Base-by-base conservation (phyloP, 2,329 filamentous ascomycete species). In the Neonectria sp. region DNA sequence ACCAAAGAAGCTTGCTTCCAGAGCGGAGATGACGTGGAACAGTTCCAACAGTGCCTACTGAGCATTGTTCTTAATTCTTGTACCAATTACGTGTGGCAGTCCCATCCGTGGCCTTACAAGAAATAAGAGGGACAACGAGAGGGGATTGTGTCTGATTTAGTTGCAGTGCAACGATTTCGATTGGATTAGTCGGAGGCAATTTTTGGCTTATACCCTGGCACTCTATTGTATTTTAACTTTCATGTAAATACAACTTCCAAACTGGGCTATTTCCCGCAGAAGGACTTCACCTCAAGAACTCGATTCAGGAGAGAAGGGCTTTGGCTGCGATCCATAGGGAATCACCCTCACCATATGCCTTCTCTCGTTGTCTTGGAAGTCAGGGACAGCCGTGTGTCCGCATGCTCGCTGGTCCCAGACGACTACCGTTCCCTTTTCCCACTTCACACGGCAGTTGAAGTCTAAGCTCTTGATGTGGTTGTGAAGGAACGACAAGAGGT, bases 311-410 rank as follows among this genome's bases (percentile, higher is more conserved):
- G 59, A 68, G 15, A 71, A 65, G 7, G 66, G 56, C 17, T 73
- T n/a, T 1, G 77, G 76, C 35, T 68, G 65, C 0, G 73, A 72
- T 0, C 77, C 77, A 13, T 78, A 77, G 0, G 77, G 77, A 35
- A 79, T 74, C 6, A 79, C 69, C 9, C 77, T 70, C 6, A 79
- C 74, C 74, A 79, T 77, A 29, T 79, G 77, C 13, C 77, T 70
- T 40, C 77, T 72, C 65, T 79, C 77, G 1, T 67, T 70, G 21
- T 79, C 77, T 17, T 61, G 53, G 5, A 78, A 79, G 63, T 79
- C 76, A 3, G 77, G 77, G 8, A 79, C 75, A 0, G 77, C 77
- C 11, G 69, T 73, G 27, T 79, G 77, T 2, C 70, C 76, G 1
- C 68, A 68, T 2, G 55, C 56, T 4, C 77, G 56, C 55, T 79